Evolutionary conservation across 148 eudicot species (phyloP).

Genomic region (Rheum nobile): DNA sequence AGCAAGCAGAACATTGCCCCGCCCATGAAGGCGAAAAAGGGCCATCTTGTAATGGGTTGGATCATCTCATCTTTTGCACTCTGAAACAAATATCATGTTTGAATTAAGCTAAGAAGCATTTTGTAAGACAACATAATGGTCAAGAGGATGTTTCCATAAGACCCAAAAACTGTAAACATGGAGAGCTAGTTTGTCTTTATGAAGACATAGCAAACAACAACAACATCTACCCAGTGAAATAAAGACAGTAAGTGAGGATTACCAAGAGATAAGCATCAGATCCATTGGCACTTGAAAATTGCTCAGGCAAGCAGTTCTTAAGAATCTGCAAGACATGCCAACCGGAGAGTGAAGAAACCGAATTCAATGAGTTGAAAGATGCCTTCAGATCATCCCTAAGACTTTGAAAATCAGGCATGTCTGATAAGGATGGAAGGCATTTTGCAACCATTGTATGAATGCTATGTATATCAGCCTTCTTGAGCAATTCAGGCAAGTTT

Average conservation of each 20-base stretch:
- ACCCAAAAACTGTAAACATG: too few relatives aligned
- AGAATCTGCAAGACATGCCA: conserved; percentile 65
- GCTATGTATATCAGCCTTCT: conserved; percentile 55
- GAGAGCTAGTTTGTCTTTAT: too few relatives aligned
- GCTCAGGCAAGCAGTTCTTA: conserved; percentile 59
- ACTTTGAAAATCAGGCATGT: conserved; percentile 54
- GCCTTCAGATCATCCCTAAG: conserved; percentile 43
- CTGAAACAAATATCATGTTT: conserved; percentile 20
- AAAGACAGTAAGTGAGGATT: conserved; percentile 14
- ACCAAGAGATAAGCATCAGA: conserved; percentile 48
- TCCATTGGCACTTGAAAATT: conserved; percentile 38
- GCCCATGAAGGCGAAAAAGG: conserved; percentile 70
- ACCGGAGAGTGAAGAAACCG: conserved; percentile 40
- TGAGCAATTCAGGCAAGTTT: conserved; percentile 44
- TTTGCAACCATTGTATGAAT: conserved; percentile 41
- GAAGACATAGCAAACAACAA: too few relatives aligned
- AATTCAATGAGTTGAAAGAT: conserved; percentile 37
- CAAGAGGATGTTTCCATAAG: too few relatives aligned
- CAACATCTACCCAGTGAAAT: too few relatives aligned
- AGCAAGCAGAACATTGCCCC: conserved; percentile 94
- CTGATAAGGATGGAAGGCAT: conserved; percentile 67
- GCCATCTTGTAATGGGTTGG: conserved; percentile 82
- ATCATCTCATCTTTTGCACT: conserved; percentile 41
- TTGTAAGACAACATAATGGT: too few relatives aligned
- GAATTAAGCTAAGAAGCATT: neutral